phyloP scores from a whole-genome alignment of 192 early-diverging fungal species.

The Backusella liffmaniae region DNA sequence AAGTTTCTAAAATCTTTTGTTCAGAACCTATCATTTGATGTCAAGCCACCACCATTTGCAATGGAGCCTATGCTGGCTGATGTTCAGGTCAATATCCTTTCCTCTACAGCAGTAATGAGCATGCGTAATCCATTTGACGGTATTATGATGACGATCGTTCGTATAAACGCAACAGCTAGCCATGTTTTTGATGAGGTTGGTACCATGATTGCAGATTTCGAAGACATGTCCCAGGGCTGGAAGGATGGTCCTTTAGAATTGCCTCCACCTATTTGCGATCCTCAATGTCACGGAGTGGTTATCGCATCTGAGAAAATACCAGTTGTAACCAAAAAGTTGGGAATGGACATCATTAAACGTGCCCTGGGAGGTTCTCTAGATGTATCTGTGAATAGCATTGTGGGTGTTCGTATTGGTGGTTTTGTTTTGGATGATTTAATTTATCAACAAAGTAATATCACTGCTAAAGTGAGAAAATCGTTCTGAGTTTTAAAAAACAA shows the following conservation, averaged over 20 bases:
- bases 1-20: conserved; percentile 21
- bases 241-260: conserved; percentile 23
- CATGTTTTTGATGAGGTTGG: conserved; percentile 23
- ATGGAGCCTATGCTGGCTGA: conserved; percentile 19
- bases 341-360: conserved; percentile 45
- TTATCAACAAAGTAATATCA: conserved; percentile 43
- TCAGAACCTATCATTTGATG: conserved; percentile 13
- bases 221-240: conserved; percentile 25
- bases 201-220: conserved; percentile 29
- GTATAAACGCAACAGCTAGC: conserved; percentile 29
- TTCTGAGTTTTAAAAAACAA: conserved; percentile 25
- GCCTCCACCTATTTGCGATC: conserved; percentile 12
- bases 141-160: conserved; percentile 18
- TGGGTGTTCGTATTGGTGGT: conserved; percentile 38
- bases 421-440: conserved; percentile 38
- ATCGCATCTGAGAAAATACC: conserved; percentile 29
- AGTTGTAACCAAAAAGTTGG: conserved; percentile 27
- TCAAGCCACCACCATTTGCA: conserved; percentile 18
- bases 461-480: conserved; percentile 41
- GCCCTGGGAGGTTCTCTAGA: conserved; percentile 45
- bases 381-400: conserved; percentile 44
- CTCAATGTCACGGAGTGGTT: background rate
- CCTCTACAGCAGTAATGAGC: conserved; percentile 29
- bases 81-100: conserved; percentile 32
- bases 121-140: conserved; percentile 31